Evolutionary conservation across 2,329 filamentous ascomycete species (phyloP).

Genomic region (Colletotrichum sidae): DNA sequence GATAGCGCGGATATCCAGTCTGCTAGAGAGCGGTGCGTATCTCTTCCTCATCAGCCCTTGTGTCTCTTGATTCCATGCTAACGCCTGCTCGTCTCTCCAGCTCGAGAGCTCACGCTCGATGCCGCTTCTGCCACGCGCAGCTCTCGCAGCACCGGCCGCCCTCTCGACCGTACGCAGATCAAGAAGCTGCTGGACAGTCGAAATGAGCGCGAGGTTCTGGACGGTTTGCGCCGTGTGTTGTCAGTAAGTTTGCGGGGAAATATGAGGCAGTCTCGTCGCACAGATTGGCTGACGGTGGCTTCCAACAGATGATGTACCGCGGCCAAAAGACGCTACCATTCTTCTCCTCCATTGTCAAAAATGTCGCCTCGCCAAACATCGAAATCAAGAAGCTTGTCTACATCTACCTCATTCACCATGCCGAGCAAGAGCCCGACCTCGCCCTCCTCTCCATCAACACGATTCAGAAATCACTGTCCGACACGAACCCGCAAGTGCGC

Average conservation of each 20-base stretch:
- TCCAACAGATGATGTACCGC: slow-evolving; percentile 90
- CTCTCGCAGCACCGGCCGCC: slow-evolving; percentile 70
- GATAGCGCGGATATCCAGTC: slow-evolving; percentile 90
- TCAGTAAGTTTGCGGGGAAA: slow-evolving; percentile 67
- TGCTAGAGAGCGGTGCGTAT: slow-evolving; percentile 89
- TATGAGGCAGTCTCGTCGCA: slow-evolving; percentile 25
- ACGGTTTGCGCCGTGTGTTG: slow-evolving; percentile 89
- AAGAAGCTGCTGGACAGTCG: slow-evolving; percentile 96
- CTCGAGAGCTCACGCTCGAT: slow-evolving; percentile 96
- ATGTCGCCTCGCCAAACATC: slow-evolving; percentile 91
- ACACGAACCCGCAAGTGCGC: slow-evolving; percentile 89
- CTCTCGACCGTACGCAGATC: slow-evolving; percentile 83
- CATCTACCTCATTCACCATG: slow-evolving; percentile 97
- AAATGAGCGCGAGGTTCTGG: slow-evolving; percentile 91
- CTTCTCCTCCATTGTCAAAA: slow-evolving; percentile 99
- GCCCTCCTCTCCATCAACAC: slow-evolving; percentile 97
- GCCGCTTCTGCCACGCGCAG: slow-evolving; percentile 88
- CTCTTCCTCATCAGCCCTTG: slow-evolving; percentile 14
- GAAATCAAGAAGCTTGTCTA: slow-evolving; percentile 99
- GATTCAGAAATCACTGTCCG: slow-evolving; percentile 96
- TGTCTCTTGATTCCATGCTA: slow-evolving; percentile 33
- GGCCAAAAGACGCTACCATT: slow-evolving; percentile 89
- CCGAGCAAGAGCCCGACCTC: slow-evolving; percentile 94
- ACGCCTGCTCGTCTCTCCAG: slow-evolving; percentile 58
- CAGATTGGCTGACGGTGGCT: slow-evolving; percentile 30